These are phyloP conservation scores for Polyporus tsugae DNA, from an alignment of 1,284 basidiomycete genomes.

Conservation along the genomic window DNA sequence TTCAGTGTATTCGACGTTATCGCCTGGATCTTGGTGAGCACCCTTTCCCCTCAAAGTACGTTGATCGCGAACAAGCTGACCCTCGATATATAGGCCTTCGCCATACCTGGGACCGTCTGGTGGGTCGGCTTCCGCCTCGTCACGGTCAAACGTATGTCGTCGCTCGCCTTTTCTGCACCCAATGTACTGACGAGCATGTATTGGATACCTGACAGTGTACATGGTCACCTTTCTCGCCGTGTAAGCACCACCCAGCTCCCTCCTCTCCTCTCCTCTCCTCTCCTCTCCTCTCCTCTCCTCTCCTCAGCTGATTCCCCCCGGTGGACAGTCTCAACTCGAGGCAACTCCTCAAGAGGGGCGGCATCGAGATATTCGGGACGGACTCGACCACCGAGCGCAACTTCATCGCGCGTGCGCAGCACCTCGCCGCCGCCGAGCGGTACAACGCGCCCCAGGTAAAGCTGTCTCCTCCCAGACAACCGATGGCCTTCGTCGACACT, in stretches of 20 bases:
- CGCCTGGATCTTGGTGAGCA: neutral
- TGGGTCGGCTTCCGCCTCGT: neutral
- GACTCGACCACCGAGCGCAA: neutral
- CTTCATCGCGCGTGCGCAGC: constrained; percentile 16
- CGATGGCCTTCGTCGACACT: no score
- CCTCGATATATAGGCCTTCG: neutral
- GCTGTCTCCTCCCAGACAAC: no score
- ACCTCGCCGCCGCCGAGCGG: constrained; percentile 18
- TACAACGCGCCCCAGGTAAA: constrained; percentile 15
- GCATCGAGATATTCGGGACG: constrained; percentile 15
- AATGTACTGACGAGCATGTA: neutral
- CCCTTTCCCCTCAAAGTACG: neutral
- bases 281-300: neutral
- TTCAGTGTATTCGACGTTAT: neutral
- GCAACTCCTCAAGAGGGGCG: neutral
- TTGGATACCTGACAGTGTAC: neutral
- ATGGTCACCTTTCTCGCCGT: constrained; percentile 7
- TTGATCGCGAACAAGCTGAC: neutral
- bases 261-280: no score
- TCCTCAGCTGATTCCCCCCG: neutral
- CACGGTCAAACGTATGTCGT: neutral
- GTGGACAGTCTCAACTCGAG: constrained; percentile 2
- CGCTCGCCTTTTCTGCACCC: neutral
- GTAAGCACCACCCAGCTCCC: neutral
- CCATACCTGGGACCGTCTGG: neutral